phyloP scores from a whole-genome alignment of 176 grass and related monocot genomes.

The Oryza meridionalis region DNA sequence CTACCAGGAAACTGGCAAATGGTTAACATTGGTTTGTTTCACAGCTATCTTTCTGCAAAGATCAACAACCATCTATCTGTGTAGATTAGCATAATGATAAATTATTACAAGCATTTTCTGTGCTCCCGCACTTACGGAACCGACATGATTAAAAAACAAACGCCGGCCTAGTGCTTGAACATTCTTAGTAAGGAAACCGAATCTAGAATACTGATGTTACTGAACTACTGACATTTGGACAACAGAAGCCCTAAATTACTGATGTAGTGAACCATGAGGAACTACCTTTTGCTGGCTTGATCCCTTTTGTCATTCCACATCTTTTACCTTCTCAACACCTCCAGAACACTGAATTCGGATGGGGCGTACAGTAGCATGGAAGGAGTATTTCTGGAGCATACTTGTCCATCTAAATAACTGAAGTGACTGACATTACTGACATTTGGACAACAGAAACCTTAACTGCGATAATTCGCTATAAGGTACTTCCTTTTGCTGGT shows the following conservation, averaged over 20 bases:
- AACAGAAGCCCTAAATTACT: conserved; percentile 34
- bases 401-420: too few relatives aligned
- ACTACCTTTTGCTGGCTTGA: conserved; percentile 54
- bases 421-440: neutral
- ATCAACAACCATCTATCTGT: conserved; percentile 18
- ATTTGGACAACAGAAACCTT: conserved; percentile 16
- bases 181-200: conserved; percentile 27
- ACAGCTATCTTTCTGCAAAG: neutral
- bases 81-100: conserved; percentile 18
- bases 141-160: conserved; percentile 42
- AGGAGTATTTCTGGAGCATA: neutral
- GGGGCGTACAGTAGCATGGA: neutral
- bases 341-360: conserved; percentile 54
- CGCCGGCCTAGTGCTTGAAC: conserved; percentile 9
- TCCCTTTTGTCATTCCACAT: conserved; percentile 58
- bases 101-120: conserved; percentile 41
- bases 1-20: conserved; percentile 10
- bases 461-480: conserved; percentile 45
- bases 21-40: conserved; percentile 17
- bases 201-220: neutral
- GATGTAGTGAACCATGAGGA: conserved; percentile 50
- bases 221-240: conserved; percentile 29
- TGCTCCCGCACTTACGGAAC: conserved; percentile 23
- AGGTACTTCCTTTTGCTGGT: conserved; percentile 64
- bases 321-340: conserved; percentile 74